These are phyloP conservation scores for Tuber brumale DNA, from an alignment of 495 filamentous ascomycete genomes.

Conservation along the genomic window DNA sequence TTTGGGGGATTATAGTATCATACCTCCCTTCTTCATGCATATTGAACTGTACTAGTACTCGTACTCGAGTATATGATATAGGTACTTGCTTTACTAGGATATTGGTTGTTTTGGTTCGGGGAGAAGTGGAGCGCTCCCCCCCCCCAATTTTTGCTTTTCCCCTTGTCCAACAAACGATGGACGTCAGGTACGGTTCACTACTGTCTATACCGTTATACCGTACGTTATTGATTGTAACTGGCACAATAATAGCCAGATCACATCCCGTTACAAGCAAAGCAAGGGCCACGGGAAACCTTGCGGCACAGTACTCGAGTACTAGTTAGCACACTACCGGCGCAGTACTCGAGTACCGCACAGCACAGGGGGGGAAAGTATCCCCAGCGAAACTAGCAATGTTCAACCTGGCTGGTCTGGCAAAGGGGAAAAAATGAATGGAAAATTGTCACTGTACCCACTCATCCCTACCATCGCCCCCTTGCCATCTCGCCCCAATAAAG, in stretches of 20 bases:
- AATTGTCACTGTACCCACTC: background rate
- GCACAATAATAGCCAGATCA: background rate
- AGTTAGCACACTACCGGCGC: background rate
- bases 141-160: background rate
- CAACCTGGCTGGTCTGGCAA: background rate
- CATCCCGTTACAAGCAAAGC: background rate
- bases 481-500: background rate
- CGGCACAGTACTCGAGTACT: too few species aligned
- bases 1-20: background rate
- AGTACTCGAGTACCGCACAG: background rate
- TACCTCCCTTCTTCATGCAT: background rate
- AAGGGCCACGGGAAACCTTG: background rate
- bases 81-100: background rate
- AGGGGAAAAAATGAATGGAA: background rate
- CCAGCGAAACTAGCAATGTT: background rate
- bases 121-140: background rate
- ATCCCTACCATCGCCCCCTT: background rate
- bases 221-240: background rate
- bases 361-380: background rate
- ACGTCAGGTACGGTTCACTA: background rate
- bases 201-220: background rate
- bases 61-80: too few species aligned
- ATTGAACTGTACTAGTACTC: background rate
- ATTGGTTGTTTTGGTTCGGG: background rate
- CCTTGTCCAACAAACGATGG: background rate